These are phyloP conservation scores for Ganoderma leucocontextum DNA, from an alignment of 1,284 basidiomycete genomes.

Conservation along the genomic window DNA sequence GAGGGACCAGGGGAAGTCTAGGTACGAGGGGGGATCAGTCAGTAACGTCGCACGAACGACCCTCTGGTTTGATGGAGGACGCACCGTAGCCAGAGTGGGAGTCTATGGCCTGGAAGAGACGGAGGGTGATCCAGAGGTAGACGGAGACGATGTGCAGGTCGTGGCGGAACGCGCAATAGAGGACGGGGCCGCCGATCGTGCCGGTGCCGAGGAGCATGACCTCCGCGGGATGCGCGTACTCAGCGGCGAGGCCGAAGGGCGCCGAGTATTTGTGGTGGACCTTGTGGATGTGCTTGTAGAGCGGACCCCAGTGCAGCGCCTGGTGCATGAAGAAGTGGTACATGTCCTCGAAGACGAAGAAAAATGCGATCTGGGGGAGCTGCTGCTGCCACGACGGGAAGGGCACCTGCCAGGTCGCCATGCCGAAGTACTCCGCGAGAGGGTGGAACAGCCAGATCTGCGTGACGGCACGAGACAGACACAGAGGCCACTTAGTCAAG, in stretches of 20 bases:
- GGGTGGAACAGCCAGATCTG: constrained; percentile 98
- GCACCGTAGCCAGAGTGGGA: constrained; percentile 95
- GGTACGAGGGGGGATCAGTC: neutral
- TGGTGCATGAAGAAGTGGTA: constrained; percentile 94
- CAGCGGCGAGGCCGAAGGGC: constrained; percentile 96
- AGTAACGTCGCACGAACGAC: constrained; percentile 2
- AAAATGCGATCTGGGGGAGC: constrained; percentile 85
- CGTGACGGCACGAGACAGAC: constrained; percentile 1
- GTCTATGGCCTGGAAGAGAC: constrained; percentile 97
- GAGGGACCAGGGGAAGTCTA: constrained; percentile 97
- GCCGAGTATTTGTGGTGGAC: constrained; percentile 97
- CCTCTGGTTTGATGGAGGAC: constrained; percentile 33
- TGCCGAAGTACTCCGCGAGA: constrained; percentile 88
- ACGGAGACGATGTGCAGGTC: constrained; percentile 92
- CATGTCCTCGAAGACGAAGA: constrained; percentile 97
- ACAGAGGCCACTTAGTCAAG: neutral
- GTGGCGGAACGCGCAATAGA: constrained; percentile 80
- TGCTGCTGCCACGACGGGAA: constrained; percentile 82
- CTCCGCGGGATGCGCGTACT: constrained; percentile 96
- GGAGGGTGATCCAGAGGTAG: constrained; percentile 93
- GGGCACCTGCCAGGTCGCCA: constrained; percentile 93
- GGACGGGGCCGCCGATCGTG: constrained; percentile 87
- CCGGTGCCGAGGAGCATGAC: constrained; percentile 91
- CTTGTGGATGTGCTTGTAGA: constrained; percentile 99
- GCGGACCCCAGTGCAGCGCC: constrained; percentile 86